These are phyloP conservation scores for Solanum paucissectum DNA, from an alignment of 257 asterid species.

Conservation along the genomic window DNA sequence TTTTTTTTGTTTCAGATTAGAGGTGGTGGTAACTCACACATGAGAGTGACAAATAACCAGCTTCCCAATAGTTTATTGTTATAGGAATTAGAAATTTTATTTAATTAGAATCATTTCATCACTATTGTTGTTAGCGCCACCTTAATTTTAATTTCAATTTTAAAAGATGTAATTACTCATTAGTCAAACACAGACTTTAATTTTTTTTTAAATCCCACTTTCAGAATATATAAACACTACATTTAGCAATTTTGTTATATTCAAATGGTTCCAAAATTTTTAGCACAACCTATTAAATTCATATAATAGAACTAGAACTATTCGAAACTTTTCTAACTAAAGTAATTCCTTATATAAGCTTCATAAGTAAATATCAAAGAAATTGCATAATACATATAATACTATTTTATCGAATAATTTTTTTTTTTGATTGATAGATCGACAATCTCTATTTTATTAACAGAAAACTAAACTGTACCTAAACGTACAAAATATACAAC, in stretches of 20 bases:
- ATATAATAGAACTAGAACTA: no score
- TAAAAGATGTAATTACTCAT: not conserved
- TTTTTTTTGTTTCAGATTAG: not conserved
- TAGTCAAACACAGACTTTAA: not conserved
- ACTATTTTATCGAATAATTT: not conserved
- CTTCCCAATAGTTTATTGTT: not conserved
- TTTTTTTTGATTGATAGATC: not conserved
- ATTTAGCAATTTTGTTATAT: not conserved
- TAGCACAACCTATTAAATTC: no score
- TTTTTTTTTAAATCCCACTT: not conserved
- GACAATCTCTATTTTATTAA: not conserved
- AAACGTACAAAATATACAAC: not conserved
- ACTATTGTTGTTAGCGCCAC: not conserved
- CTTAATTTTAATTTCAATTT: not conserved
- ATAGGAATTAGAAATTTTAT: not conserved
- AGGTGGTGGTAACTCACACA: not conserved
- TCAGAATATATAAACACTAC: not conserved
- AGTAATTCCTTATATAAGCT: no score
- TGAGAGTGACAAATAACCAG: not conserved
- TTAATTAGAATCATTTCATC: not conserved
- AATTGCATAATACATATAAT: not conserved
- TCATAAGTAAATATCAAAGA: not conserved
- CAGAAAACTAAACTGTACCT: not conserved
- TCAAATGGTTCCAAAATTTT: not conserved
- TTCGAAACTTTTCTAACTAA: no score